phyloP scores from a whole-genome alignment of 305 asterid genomes.

The Fraxinus platypoda region DNA sequence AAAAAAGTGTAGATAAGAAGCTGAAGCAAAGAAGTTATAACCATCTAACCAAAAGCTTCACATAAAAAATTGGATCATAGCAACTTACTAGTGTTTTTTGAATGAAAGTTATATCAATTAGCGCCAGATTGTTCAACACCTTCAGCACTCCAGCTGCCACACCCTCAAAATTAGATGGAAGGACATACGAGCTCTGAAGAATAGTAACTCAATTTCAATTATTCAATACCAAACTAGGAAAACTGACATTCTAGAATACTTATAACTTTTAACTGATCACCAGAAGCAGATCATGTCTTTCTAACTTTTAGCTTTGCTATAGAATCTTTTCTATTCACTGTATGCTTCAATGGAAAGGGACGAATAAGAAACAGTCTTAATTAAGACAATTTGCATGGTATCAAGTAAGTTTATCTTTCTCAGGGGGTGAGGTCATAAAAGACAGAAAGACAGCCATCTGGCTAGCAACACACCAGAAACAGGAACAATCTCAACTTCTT shows the following conservation, averaged over 20 bases:
- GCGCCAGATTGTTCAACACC: constrained; percentile 96
- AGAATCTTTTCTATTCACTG: neutral
- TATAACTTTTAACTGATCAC: neutral
- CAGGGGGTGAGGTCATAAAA: neutral
- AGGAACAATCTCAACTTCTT: neutral
- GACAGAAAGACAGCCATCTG: neutral
- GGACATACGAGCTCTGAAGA: constrained; percentile 66
- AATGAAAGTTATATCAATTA: constrained; percentile 75
- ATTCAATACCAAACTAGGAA: constrained; percentile 23
- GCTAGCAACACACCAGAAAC: neutral
- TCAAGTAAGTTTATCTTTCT: neutral
- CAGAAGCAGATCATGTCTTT: neutral
- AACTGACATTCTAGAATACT: neutral
- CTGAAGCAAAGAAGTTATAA: constrained; percentile 5
- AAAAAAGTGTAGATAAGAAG: constrained; percentile 13
- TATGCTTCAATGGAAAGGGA: neutral
- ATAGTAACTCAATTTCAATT: constrained; percentile 25
- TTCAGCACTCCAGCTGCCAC: constrained; percentile 93
- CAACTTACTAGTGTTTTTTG: constrained; percentile 88
- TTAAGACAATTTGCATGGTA: neutral
- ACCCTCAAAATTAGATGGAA: constrained; percentile 96
- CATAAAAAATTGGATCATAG: constrained; percentile 5
- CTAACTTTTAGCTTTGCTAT: neutral
- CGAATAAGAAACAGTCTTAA: neutral
- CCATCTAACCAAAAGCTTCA: neutral